phyloP scores from a whole-genome alignment of 2,329 filamentous ascomycete genomes.

The Fusarium scirpi region DNA sequence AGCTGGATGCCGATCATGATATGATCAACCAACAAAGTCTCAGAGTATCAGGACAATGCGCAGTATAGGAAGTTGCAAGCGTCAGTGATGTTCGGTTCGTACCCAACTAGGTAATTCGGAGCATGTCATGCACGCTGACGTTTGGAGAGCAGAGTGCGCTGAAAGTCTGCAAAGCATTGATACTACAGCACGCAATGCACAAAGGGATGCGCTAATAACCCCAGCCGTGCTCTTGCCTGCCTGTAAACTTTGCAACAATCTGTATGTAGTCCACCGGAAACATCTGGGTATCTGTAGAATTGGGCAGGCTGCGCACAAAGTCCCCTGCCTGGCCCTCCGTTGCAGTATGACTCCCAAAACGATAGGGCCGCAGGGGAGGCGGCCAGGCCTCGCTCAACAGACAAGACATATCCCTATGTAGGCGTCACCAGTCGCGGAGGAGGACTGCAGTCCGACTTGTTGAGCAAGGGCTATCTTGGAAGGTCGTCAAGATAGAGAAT shows the following conservation, averaged over 20 bases:
- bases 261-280: neutral
- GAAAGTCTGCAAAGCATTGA: conserved; percentile 12
- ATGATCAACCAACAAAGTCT: conserved; percentile 18
- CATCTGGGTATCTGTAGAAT: neutral
- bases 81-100: neutral
- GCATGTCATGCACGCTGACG: conserved; percentile 27
- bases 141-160: conserved; percentile 15
- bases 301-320: conserved; percentile 11
- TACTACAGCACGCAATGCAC: conserved; percentile 4
- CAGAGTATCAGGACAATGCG: conserved; percentile 3
- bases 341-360: conserved; percentile 12
- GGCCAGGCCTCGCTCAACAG: neutral
- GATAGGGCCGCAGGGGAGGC: conserved; percentile 10
- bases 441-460: conserved; percentile 11
- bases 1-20: conserved; percentile 28
- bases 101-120: conserved; percentile 6
- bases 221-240: neutral
- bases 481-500: neutral
- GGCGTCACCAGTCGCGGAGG: conserved; percentile 9
- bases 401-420: conserved; percentile 1
- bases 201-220: conserved; percentile 2
- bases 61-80: conserved; percentile 3
- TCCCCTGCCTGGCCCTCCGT: neutral
- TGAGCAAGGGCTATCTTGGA: neutral
- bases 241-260: neutral